Percentiles rank a stretch among this genome's conserved stretches.
phyloP scores from a whole-genome alignment of 768 basidiomycete genomes.

The Infundibulicybe gibba region DNA sequence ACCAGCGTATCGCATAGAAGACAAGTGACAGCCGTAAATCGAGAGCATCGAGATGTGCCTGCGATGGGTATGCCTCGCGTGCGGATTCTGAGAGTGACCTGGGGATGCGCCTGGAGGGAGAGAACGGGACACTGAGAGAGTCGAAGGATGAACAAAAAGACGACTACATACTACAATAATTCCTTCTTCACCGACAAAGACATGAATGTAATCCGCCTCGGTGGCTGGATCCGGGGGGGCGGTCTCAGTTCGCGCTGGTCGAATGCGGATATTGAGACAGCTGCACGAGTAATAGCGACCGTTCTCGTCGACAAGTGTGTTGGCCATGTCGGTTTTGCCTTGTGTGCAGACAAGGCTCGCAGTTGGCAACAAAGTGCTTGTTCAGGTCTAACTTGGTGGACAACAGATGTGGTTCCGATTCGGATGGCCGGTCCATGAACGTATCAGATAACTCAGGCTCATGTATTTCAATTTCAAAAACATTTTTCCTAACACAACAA shows the following conservation, averaged over 20 bases:
- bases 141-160: neutral
- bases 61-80: constrained; percentile 38
- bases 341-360: too few relatives aligned
- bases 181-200: constrained; percentile 67
- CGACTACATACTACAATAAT: constrained; percentile 53
- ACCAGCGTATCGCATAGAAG: constrained; percentile 60
- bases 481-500: too few relatives aligned
- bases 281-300: constrained; percentile 48
- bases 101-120: constrained; percentile 53
- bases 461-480: too few relatives aligned
- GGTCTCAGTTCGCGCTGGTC: constrained; percentile 27
- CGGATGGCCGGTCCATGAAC: constrained; percentile 29
- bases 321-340: constrained; percentile 22
- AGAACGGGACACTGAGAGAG: constrained; percentile 5
- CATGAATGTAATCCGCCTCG: constrained; percentile 43
- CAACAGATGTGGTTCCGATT: constrained; percentile 33
- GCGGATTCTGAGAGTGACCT: constrained; percentile 65
- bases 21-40: constrained; percentile 65
- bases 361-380: too few relatives aligned
- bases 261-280: constrained; percentile 70
- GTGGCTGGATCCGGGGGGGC: constrained; percentile 25
- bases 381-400: constrained; percentile 15
- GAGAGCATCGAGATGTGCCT: constrained; percentile 46
- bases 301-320: constrained; percentile 15
- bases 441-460: neutral